These are phyloP conservation scores for Neurospora sp. DNA, from an alignment of 2,329 filamentous ascomycete genomes.

Conservation along the genomic window DNA sequence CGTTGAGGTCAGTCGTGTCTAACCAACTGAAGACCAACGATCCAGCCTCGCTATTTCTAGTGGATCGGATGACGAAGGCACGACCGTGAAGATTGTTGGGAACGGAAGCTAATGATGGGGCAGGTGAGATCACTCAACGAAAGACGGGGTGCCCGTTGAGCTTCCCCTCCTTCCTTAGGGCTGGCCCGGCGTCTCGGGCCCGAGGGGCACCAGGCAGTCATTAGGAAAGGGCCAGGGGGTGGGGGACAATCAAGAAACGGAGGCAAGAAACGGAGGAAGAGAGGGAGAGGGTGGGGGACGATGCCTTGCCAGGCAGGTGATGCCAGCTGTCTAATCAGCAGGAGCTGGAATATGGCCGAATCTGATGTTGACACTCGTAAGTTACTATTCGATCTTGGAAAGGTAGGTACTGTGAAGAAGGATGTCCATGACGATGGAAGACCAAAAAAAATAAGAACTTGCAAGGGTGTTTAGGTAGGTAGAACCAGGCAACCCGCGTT, in stretches of 20 bases:
- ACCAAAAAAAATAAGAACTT: too few relatives aligned
- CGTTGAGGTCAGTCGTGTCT: background rate
- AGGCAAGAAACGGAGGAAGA: background rate
- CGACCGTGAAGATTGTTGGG: background rate
- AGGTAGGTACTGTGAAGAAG: too few relatives aligned
- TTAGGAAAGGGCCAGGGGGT: background rate
- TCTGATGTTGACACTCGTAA: too few relatives aligned
- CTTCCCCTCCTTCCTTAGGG: background rate
- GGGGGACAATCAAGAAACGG: background rate
- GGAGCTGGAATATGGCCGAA: too few relatives aligned
- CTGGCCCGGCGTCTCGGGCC: background rate
- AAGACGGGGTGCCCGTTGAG: background rate
- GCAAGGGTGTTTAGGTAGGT: too few relatives aligned
- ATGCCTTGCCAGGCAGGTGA: too few relatives aligned
- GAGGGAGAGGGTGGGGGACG: too few relatives aligned
- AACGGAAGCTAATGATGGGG: background rate
- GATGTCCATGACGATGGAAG: too few relatives aligned
- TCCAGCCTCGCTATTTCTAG: background rate
- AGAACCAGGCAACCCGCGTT: too few relatives aligned
- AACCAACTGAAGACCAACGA: too few relatives aligned
- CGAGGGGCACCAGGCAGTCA: background rate
- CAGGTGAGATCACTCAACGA: background rate
- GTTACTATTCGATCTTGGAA: too few relatives aligned
- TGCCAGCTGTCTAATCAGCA: too few relatives aligned
- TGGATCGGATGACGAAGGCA: background rate